Evolutionary conservation across 2,329 filamentous ascomycete genomes (phyloP), one percentile per base, ranked within the genome.

Genomic region (Nigrospora oryzae): DNA sequence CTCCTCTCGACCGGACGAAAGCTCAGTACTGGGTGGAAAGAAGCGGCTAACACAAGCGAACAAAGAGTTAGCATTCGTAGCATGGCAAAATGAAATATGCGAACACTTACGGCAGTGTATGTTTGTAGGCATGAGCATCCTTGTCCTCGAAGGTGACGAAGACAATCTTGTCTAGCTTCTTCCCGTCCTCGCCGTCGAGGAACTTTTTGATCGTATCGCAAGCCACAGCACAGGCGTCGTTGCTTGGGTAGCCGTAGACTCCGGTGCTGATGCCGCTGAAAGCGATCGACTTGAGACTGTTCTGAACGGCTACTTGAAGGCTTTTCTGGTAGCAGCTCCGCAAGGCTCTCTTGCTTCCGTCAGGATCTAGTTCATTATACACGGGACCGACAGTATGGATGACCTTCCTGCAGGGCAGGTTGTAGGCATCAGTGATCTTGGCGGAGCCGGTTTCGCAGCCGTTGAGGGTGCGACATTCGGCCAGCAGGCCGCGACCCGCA

Each of bases 361-460:
- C 54, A 12, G 59, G 58, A 15, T 70, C 59, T 4, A 62, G 56
- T 1, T 55, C 53, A 43, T 67, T 53, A 63, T 90, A 96, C 30
- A 94, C 65, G 0, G 93, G 93, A 0, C 93, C 93, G 4, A 96
- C 91, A 15, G 93, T 81, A 63, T 97, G 93, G 45, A 97, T 94
- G 53, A 97, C 77, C 51, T 86, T 82, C 46, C 77, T 74, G 56
- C 82, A 84, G 0, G 89, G 89, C 19, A 97, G 70, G 0, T 79
- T 57, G 63, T 93, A 89, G 10, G 81, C 91, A 33, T 68, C 63
- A 0, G 93, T 96, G 57, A 95, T 89, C 62, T 91, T 91, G 23
- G 89, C 86, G 23, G 77, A 71, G 42, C 93, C 91, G 0, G 87
- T 91, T 2, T 53, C 63, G 62, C 90, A 96, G 42, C 89, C 86